Evolutionary conservation across 202 grass and related monocot genomes (phyloP).

Genomic region (Schoenoplectus triqueter): DNA sequence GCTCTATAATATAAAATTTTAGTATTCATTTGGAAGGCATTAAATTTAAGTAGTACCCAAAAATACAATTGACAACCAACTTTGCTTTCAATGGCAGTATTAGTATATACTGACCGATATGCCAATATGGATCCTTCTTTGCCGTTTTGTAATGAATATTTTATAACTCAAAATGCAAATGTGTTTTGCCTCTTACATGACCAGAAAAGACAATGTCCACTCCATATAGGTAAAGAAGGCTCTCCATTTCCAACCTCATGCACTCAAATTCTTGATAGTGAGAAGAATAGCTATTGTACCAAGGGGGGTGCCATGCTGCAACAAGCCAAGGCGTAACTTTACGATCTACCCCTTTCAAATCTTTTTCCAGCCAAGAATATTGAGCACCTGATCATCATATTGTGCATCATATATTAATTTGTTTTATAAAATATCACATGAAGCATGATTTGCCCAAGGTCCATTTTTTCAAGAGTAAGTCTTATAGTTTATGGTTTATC

Average conservation of each 20-base stretch:
- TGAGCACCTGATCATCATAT: slow-evolving; percentile 58
- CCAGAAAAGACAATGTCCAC: slow-evolving; percentile 87
- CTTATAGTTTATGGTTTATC: neutral
- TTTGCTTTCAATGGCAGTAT: neutral
- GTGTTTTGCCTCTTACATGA: slow-evolving; percentile 55
- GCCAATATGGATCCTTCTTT: neutral
- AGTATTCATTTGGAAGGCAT: too few species aligned
- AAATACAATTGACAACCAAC: neutral
- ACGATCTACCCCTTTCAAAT: slow-evolving; percentile 63
- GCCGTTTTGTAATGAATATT: neutral
- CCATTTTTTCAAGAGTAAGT: neutral
- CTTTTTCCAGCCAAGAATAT: slow-evolving; percentile 72
- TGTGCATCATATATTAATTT: neutral
- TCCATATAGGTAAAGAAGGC: slow-evolving; percentile 54
- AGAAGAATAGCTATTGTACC: slow-evolving; percentile 96
- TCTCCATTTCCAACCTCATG: slow-evolving; percentile 94
- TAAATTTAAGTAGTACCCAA: neutral
- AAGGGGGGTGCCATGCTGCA: slow-evolving; percentile 84
- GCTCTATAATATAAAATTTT: too few species aligned
- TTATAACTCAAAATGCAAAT: neutral
- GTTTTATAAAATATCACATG: neutral
- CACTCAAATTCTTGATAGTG: slow-evolving; percentile 98
- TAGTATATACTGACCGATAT: neutral
- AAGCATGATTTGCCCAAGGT: neutral
- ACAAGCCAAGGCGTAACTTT: slow-evolving; percentile 75